Conservation (phyloP, 176 grass and related monocot genomes). For the Zoysia pacifica region DNA sequence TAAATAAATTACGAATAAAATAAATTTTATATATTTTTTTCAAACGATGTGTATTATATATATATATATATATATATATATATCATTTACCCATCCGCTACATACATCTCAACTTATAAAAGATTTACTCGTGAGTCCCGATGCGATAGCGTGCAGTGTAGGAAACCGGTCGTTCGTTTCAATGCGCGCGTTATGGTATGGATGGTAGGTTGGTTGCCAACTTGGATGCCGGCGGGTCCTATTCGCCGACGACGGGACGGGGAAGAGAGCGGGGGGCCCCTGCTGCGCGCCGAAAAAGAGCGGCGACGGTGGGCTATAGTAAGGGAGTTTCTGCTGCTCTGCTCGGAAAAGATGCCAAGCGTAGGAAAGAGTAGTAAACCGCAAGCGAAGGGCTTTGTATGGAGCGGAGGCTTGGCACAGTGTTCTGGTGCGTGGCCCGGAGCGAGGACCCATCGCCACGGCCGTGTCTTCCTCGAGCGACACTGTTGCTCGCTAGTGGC, state of each 20-base stretch:
- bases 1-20: too few relatives aligned
- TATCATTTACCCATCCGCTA: too few relatives aligned
- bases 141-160: constrained; percentile 30
- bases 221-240: not conserved
- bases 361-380: not conserved
- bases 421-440: not conserved
- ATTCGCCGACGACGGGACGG: not conserved
- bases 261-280: not conserved
- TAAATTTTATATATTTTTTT: too few relatives aligned
- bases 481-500: not conserved
- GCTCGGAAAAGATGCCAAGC: not conserved
- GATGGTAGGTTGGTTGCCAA: constrained; percentile 6
- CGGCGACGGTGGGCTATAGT: not conserved
- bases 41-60: too few relatives aligned
- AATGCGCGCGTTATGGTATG: constrained; percentile 17
- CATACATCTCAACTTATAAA: too few relatives aligned
- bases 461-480: not conserved
- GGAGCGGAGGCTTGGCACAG: not conserved
- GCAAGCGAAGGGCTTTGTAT: not conserved
- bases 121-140: constrained; percentile 28
- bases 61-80: too few relatives aligned
- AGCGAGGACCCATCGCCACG: not conserved
- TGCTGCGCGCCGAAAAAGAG: not conserved
- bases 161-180: constrained; percentile 36
- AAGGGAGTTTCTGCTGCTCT: not conserved